Conservation (phyloP, 2,329 filamentous ascomycete species). For the Elsinoe perseae region DNA sequence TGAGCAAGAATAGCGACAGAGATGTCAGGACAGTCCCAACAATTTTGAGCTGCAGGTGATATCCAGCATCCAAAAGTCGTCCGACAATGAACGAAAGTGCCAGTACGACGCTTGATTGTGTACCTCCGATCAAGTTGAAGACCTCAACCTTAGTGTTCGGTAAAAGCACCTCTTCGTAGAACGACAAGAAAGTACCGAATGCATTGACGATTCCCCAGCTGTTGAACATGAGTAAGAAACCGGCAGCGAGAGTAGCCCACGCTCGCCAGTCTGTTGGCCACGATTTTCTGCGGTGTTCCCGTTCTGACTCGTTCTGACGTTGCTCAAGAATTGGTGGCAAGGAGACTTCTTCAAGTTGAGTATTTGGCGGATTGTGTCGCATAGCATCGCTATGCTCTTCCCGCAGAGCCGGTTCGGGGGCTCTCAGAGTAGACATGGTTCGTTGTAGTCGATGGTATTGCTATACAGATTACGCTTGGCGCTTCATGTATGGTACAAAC, state of each 20-base stretch:
- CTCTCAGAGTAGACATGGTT: neutral
- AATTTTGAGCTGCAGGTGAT: constrained; percentile 34
- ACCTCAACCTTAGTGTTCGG: constrained; percentile 33
- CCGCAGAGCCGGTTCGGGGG: neutral
- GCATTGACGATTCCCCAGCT: constrained; percentile 44
- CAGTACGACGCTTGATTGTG: constrained; percentile 42
- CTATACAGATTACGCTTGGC: neutral
- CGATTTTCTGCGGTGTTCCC: constrained; percentile 16
- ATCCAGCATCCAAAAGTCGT: constrained; percentile 42
- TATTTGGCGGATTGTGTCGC: neutral
- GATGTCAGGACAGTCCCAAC: constrained; percentile 38
- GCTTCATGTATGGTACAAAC: neutral
- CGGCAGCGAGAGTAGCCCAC: constrained; percentile 38
- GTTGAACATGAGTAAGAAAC: constrained; percentile 47
- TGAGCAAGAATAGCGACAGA: constrained; percentile 40
- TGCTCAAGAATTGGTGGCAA: neutral
- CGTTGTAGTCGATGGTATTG: neutral
- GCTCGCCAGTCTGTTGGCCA: constrained; percentile 42
- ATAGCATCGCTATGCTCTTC: neutral
- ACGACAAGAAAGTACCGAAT: constrained; percentile 44
- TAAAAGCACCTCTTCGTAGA: constrained; percentile 41
- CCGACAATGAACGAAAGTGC: constrained; percentile 40
- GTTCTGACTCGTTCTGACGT: neutral
- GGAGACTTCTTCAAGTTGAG: neutral
- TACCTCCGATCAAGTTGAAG: constrained; percentile 43